phyloP scores from a whole-genome alignment of 1,284 basidiomycete genomes.

The Anthracocystis walkeri region DNA sequence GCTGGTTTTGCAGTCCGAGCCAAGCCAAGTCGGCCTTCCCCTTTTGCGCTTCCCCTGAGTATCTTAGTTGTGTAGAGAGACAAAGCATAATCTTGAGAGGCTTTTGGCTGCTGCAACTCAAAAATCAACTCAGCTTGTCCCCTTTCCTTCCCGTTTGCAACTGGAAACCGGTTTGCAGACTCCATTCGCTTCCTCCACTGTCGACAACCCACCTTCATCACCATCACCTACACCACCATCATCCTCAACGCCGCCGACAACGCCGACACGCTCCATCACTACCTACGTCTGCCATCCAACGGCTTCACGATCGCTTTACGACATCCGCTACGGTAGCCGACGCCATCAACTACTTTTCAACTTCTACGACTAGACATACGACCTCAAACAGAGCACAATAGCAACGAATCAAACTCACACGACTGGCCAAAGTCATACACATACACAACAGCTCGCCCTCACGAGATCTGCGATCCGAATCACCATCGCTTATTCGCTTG shows the following conservation, averaged over 20 bases:
- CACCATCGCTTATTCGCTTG: background rate
- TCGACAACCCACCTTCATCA: constrained; percentile 4
- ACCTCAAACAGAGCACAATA: background rate
- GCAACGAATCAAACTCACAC: background rate
- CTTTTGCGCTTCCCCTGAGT: too few species aligned
- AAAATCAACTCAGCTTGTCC: background rate
- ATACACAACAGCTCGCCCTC: background rate
- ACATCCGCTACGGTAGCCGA: background rate
- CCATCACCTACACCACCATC: constrained; percentile 9
- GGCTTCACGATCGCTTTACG: constrained; percentile 1
- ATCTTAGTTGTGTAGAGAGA: too few species aligned
- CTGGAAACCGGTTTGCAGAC: background rate
- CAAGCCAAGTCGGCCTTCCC: too few species aligned
- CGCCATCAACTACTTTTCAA: background rate
- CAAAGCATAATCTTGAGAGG: too few species aligned
- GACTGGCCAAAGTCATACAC: background rate
- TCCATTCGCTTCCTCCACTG: background rate
- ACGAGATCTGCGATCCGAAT: background rate
- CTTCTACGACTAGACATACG: constrained; percentile 3
- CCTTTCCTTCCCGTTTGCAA: constrained; percentile 6
- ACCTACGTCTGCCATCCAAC: background rate
- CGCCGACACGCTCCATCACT: constrained; percentile 15
- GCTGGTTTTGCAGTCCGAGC: too few species aligned
- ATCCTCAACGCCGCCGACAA: background rate
- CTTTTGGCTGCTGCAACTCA: too few species aligned